Evolutionary conservation across 768 basidiomycete species (phyloP), one percentile per base, ranked within the genome.

Genomic region (Tremella mesenterica): DNA sequence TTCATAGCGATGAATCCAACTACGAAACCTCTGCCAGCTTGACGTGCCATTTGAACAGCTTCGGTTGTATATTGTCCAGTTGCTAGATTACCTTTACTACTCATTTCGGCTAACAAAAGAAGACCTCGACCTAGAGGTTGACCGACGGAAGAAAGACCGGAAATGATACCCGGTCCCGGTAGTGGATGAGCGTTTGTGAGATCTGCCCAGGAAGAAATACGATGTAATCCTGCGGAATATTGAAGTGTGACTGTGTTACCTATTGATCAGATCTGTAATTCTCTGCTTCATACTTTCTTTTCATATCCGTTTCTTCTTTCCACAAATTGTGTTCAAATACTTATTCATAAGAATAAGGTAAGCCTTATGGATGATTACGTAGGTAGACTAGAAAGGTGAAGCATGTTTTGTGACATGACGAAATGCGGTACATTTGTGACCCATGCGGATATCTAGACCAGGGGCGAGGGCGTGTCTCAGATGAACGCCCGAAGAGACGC

Each of bases 111-210:
- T 39, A 99, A 83, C 31, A 99, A 78, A 43, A 99, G 78, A 16
- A 97, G 80, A 0, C 88, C 95, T 12, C 95, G 81, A 1, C 83
- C 83, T 14, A 89, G 79, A 0, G 91, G 88, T 8, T 83, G 74
- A 34, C 95, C 95, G 31, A 97, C 81, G 5, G 85, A 84, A 1
- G 86, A 77, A 28, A 99, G 84, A 14, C 95, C 93, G n/a, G 81
- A 78, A 59, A 99, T 80, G 60, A 97, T 83, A 13, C 90, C 90
- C 2, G 91, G 89, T n/a, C 95, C 95, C 2, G 95, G 91, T 30
- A 97, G 83, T 9, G 86, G 82, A 73, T 97, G 95, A 1, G 95
- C 95, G 72, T 99, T 97, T 48, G 91, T 96, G 65, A 99, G 82
- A 66, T 99, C 89, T 10, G 95, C 81, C 95, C 95, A 99, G 44